Evolutionary conservation across 2,329 filamentous ascomycete genomes (phyloP).

Genomic region (Ophiostoma sp.): DNA sequence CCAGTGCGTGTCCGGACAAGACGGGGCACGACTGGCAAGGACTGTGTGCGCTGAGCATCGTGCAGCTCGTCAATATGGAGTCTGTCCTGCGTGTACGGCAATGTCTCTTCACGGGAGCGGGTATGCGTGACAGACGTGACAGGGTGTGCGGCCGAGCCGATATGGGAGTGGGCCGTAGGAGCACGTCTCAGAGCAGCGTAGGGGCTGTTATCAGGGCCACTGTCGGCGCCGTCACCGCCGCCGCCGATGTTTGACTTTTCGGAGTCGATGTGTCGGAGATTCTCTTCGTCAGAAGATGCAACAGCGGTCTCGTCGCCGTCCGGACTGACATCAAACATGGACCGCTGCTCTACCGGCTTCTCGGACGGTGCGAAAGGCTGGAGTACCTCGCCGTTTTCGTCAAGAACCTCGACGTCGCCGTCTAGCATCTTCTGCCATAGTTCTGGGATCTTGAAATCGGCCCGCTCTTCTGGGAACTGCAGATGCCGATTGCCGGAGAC

Average conservation of each 20-base stretch:
- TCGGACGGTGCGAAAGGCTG: constrained; percentile 39
- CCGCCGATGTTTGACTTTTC: not conserved
- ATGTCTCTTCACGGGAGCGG: constrained; percentile 29
- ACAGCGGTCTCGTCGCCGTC: not conserved
- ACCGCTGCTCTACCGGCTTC: constrained; percentile 37
- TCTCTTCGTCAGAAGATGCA: constrained; percentile 27
- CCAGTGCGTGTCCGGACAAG: constrained; percentile 16
- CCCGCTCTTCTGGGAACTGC: constrained; percentile 63
- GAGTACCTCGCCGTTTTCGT: constrained; percentile 55
- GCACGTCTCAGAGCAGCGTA: constrained; percentile 21
- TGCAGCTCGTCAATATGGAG: constrained; percentile 29
- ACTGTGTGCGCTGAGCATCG: constrained; percentile 30
- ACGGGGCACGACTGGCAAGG: constrained; percentile 31
- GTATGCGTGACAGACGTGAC: constrained; percentile 24
- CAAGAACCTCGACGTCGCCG: constrained; percentile 57
- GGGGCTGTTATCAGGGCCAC: constrained; percentile 22
- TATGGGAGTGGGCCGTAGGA: constrained; percentile 15
- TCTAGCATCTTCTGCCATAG: constrained; percentile 65
- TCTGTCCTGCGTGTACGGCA: constrained; percentile 28
- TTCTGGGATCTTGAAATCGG: constrained; percentile 58
- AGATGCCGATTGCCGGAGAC: constrained; percentile 30
- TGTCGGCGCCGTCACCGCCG: not conserved
- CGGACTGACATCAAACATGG: not conserved
- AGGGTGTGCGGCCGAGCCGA: not conserved
- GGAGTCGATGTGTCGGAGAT: constrained; percentile 1